Evolutionary conservation across 495 filamentous ascomycete species (phyloP).

Genomic region (Hypoxylon perforatum): DNA sequence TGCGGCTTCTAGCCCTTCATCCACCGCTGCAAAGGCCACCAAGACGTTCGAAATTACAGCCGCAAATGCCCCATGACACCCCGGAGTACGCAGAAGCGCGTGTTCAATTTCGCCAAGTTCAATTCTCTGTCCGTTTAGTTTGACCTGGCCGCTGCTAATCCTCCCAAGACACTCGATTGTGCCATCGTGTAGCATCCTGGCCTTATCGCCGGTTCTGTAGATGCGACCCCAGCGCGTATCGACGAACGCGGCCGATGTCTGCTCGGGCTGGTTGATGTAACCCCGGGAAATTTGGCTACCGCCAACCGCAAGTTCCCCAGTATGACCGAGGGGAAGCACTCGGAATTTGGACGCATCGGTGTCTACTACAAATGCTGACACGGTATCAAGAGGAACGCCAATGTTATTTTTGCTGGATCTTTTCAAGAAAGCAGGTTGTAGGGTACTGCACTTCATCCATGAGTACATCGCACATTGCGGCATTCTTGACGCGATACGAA

Average conservation of each 20-base stretch:
- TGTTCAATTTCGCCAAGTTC: constrained; percentile 88
- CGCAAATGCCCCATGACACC: constrained; percentile 66
- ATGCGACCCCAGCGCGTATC: constrained; percentile 66
- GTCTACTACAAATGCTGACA: constrained; percentile 75
- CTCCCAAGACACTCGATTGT: constrained; percentile 85
- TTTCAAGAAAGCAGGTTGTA: constrained; percentile 50
- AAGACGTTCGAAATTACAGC: constrained; percentile 69
- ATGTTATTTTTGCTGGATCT: constrained; percentile 71
- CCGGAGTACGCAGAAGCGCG: constrained; percentile 64
- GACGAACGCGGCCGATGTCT: constrained; percentile 76
- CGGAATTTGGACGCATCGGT: constrained; percentile 45
- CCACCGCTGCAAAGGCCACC: constrained; percentile 73
- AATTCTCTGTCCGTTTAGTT: constrained; percentile 82
- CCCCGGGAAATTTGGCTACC: constrained; percentile 81
- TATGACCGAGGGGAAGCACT: constrained; percentile 70
- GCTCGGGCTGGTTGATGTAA: constrained; percentile 84
- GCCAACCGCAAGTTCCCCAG: constrained; percentile 86
- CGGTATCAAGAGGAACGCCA: constrained; percentile 77
- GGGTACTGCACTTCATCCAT: constrained; percentile 45
- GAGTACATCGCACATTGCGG: neutral
- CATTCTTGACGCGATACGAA: neutral
- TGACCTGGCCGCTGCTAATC: constrained; percentile 80
- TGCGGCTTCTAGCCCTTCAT: constrained; percentile 43
- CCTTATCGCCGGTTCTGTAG: constrained; percentile 90
- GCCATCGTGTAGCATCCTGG: constrained; percentile 72